Percentiles rank a stretch among this genome's conserved stretches.
Evolutionary conservation across 495 filamentous ascomycete species (phyloP).

Genomic region (Neurospora intermedia): DNA sequence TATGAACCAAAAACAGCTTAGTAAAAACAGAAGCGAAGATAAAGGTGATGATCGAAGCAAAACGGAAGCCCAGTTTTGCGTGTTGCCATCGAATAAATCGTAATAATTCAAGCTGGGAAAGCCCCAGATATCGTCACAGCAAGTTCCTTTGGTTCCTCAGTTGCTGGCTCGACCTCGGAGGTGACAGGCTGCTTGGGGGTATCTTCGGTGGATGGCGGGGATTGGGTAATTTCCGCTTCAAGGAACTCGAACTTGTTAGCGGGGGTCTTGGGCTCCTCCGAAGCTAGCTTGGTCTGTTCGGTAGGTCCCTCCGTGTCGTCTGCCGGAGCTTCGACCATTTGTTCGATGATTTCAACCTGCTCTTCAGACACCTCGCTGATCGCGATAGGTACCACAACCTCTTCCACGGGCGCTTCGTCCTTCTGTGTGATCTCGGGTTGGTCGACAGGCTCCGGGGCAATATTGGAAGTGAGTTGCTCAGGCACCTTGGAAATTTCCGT

Average conservation of each 20-base stretch:
- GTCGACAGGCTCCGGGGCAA: not conserved
- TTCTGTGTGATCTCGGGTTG: not conserved
- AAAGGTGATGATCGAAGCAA: not conserved
- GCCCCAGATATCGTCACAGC: slow-evolving; percentile 9
- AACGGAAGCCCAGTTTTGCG: not conserved
- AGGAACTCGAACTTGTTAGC: not conserved
- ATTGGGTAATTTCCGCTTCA: not conserved
- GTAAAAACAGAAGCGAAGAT: not conserved
- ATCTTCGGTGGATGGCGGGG: not conserved
- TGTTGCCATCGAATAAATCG: not conserved
- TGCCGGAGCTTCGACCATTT: not conserved
- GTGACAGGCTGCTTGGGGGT: slow-evolving; percentile 1
- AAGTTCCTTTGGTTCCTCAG: slow-evolving; percentile 1
- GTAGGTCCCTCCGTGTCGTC: not conserved
- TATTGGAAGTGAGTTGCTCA: not conserved
- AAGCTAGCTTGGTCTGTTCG: not conserved
- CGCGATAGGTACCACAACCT: not conserved
- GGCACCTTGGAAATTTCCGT: not conserved
- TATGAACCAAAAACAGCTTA: not conserved
- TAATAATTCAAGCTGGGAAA: not conserved
- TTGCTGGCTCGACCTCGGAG: not conserved
- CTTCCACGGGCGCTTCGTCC: not conserved
- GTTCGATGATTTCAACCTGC: not conserved
- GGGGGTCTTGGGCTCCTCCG: not conserved
- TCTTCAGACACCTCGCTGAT: not conserved